These are phyloP conservation scores for Globisporangium iwayamae DNA, from an alignment of 352 stramenopile genomes.

Conservation along the genomic window DNA sequence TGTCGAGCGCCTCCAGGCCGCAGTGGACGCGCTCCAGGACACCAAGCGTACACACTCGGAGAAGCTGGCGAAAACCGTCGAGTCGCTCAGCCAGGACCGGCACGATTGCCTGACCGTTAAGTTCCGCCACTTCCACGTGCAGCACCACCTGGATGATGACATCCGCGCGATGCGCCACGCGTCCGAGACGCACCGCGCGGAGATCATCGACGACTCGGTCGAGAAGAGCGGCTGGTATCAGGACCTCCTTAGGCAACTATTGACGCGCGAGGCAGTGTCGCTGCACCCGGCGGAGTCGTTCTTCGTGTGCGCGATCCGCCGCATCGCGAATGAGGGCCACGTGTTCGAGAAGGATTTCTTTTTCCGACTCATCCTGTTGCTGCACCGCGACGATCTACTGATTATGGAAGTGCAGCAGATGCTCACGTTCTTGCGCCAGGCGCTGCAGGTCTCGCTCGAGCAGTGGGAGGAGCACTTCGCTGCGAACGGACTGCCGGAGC, in stretches of 20 bases:
- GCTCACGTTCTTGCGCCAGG: slow-evolving; percentile 40
- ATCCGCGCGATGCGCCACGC: slow-evolving; percentile 45
- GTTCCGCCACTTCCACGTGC: slow-evolving; percentile 38
- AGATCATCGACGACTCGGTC: slow-evolving; percentile 24
- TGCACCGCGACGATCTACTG: slow-evolving; percentile 50
- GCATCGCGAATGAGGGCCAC: slow-evolving; percentile 37
- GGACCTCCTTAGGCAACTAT: slow-evolving; percentile 43
- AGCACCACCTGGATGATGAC: slow-evolving; percentile 34
- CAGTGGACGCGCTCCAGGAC: slow-evolving; percentile 41
- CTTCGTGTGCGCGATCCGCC: slow-evolving; percentile 46
- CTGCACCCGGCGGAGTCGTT: slow-evolving; percentile 53
- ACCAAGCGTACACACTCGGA: slow-evolving; percentile 36
- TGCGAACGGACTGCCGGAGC: slow-evolving; percentile 29
- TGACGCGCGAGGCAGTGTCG: slow-evolving; percentile 29
- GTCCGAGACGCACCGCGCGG: slow-evolving; percentile 39
- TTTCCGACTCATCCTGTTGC: slow-evolving; percentile 35
- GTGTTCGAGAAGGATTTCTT: slow-evolving; percentile 38
- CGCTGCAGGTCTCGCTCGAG: slow-evolving; percentile 24
- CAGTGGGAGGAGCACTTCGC: slow-evolving; percentile 51
- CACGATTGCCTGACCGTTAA: slow-evolving; percentile 51
- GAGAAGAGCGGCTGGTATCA: slow-evolving; percentile 44
- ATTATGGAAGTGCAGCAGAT: slow-evolving; percentile 43
- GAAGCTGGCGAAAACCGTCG: slow-evolving; percentile 35
- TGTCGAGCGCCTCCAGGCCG: slow-evolving; percentile 50
- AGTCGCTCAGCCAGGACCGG: slow-evolving; percentile 46